Percentiles rank a stretch among this genome's conserved stretches.
phyloP scores from a whole-genome alignment of 768 basidiomycete species.

The Tricholoma hemisulphureum region DNA sequence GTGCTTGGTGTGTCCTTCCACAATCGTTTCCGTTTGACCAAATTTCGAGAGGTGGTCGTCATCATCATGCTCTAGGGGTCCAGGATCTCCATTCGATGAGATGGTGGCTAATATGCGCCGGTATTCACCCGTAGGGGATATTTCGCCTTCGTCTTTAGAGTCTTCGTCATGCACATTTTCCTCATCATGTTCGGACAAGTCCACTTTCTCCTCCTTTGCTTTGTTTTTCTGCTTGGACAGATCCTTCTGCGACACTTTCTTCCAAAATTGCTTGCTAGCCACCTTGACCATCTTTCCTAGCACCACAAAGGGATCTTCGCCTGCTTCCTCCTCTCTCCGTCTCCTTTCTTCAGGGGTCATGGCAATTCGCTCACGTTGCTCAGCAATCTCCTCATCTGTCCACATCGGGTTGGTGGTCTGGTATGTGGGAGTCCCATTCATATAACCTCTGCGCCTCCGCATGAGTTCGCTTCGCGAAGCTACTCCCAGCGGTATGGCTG shows the following conservation, averaged over 20 bases:
- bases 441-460: conserved; percentile 30
- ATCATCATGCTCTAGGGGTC: conserved; percentile 26
- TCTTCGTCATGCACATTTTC: conserved; percentile 14
- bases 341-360: conserved; percentile 18
- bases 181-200: conserved; percentile 9
- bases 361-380: conserved; percentile 21
- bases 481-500: conserved; percentile 51
- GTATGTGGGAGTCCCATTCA: conserved; percentile 5
- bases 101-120: conserved; percentile 4
- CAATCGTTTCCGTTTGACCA: conserved; percentile 28
- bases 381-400: conserved; percentile 40
- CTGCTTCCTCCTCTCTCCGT: conserved; percentile 23
- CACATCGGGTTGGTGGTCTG: conserved; percentile 27
- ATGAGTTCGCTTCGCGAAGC: conserved; percentile 47
- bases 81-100: conserved; percentile 2
- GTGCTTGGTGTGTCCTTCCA: conserved; percentile 24
- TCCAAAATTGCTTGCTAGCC: conserved; percentile 51
- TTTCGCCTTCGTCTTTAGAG: background rate
- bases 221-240: conserved; percentile 19
- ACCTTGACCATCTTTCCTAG: conserved; percentile 54
- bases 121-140: background rate
- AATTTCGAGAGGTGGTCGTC: conserved; percentile 24
- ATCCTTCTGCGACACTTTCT: conserved; percentile 42
- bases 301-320: conserved; percentile 47
- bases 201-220: background rate